Base-by-base conservation (phyloP, 2,329 filamentous ascomycete genomes). In the Passalora sequoiae region DNA sequence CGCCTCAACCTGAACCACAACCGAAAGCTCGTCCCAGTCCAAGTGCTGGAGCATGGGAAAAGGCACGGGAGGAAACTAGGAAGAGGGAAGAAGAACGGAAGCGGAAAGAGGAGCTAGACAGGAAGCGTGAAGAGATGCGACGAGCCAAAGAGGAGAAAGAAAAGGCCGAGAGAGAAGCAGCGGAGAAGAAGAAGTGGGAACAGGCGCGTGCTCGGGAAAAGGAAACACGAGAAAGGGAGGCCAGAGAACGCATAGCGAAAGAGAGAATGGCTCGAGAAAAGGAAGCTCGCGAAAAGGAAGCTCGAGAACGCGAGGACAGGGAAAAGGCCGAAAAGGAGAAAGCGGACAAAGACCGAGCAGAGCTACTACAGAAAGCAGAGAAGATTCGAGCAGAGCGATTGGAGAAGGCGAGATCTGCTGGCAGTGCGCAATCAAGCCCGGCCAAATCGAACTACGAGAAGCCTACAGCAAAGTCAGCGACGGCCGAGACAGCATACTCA, bases 61-160 rank as follows among this genome's bases (percentile, higher is more conserved):
- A 78, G 60, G 82, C 81, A 3, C 71, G 81, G 41, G 82, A 86
- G 57, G 81, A 85, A 53, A 83, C 76, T 15, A 70, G 76, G 31
- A 75, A 71, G 45, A 74, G 75, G 43, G 81, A 83, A 53, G 80
- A 82, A 51, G 79, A 84, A 51, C 78, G 79, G 20, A 64, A 60
- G 40, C 56, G 60, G 24, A 78, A 77, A 3, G 80, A 84, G 50
- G 73, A 77, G 50, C 77, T 78, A 76, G 82, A 55, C 76, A 59
- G 56, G 48, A 63, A 61, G 43, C 77, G 77, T 4, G 80, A 83
- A 50, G 73, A 76, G 50, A 78, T 76, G 51, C 66, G 69, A 45
- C 69, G 69, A 43, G 57, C 67, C 7, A 70, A 72, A 46, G 74
- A 73, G 55, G 72, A 74, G 54, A 69, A 67, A 19, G 70, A 72